Evolutionary conservation across 2,329 filamentous ascomycete genomes (phyloP), one percentile per base, ranked within the genome.

Genomic region (Arthrobotrys entomopaga): DNA sequence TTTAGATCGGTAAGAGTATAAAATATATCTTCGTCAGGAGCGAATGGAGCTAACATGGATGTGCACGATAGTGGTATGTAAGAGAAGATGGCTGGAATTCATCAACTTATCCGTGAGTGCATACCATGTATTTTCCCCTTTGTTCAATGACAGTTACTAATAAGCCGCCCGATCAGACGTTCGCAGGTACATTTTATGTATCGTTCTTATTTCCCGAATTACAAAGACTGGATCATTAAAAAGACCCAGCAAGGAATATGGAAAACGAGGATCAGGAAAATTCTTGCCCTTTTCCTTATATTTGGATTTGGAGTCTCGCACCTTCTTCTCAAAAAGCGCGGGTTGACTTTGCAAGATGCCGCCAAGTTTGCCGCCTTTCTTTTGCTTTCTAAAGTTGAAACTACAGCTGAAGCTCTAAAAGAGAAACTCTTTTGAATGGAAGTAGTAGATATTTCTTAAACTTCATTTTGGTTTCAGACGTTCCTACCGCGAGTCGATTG

Each of bases 111-210:
- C 71, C 71, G 70, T 74, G 43, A 66, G 70, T 64, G 11, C 29
- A 42, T 40, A 56, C 7, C 26, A 19, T 29, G n/a, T n/a, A n/a
- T n/a, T n/a, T n/a, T n/a, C 5, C 10, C 26, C 15, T 7, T n/a
- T 53, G 7, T 19, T 50, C 20, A 19, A 52, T 15, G 10, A 53
- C 16, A 11, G n/a, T 13, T 48, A 20, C 64, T 67, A 20, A 67
- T 50, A 15, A 19, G 5, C n/a, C 22, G n/a, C n/a, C 11, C 6
- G 15, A 24, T 29, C 15, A 74, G 70, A 16, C 71, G 59, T 24
- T 75, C 71, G 2, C 71, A 75, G 54, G n/a, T 75, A 8, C 65
- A 70, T 54, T 75, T 75, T 38, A 69, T 50, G 22, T 75, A 65
- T 29, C 64, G 71, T n/a, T 43, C 58, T 4, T 53, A 57, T 16